These are phyloP conservation scores for Epichloe aotearoae DNA, from an alignment of 2,329 filamentous ascomycete species.

Conservation along the genomic window DNA sequence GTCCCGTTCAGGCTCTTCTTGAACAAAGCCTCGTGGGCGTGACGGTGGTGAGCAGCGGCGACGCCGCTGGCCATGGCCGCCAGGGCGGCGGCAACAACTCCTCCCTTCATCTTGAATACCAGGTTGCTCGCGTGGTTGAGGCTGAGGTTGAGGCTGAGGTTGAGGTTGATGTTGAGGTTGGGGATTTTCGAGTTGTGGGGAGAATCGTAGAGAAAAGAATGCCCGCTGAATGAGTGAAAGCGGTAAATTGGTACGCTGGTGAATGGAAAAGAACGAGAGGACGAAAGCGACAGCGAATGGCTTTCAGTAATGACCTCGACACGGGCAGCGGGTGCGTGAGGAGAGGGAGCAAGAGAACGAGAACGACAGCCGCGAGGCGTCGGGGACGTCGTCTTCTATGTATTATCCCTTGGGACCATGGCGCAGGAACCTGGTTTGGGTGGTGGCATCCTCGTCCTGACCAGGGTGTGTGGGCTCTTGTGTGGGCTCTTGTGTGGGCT, in stretches of 20 bases:
- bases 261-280: slow-evolving; percentile 31
- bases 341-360: slow-evolving; percentile 22
- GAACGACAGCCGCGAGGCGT: slow-evolving; percentile 9
- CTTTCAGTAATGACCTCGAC: slow-evolving; percentile 38
- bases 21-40: slow-evolving; percentile 49
- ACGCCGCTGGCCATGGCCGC: slow-evolving; percentile 45
- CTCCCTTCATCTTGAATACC: slow-evolving; percentile 57
- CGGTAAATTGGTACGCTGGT: slow-evolving; percentile 35
- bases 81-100: slow-evolving; percentile 50
- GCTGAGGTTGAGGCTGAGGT: background rate
- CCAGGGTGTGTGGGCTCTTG: background rate
- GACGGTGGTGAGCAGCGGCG: slow-evolving; percentile 46
- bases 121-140: slow-evolving; percentile 9
- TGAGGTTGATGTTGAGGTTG: background rate
- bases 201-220: slow-evolving; percentile 36
- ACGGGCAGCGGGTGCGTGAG: slow-evolving; percentile 28
- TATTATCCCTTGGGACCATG: slow-evolving; percentile 16
- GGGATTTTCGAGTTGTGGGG: slow-evolving; percentile 7
- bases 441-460: background rate
- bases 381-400: slow-evolving; percentile 17
- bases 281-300: slow-evolving; percentile 33
- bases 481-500: background rate
- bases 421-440: background rate
- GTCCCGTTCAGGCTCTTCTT: slow-evolving; percentile 31
- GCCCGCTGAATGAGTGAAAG: slow-evolving; percentile 83